These are phyloP conservation scores for Rhododendron vialii DNA, from an alignment of 148 eudicot genomes.

Conservation along the genomic window DNA sequence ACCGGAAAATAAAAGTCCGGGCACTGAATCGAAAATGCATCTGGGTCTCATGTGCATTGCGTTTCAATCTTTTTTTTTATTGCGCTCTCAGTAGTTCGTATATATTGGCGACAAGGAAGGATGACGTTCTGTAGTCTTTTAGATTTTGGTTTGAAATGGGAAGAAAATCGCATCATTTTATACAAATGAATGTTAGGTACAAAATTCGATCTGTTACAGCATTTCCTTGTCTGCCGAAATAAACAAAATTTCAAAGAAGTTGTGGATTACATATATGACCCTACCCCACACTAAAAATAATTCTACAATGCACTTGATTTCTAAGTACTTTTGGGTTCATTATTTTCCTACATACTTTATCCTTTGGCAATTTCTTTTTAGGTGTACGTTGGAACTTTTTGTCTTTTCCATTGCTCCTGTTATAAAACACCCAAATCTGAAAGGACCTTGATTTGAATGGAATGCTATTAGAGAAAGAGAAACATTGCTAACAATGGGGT, in stretches of 20 bases:
- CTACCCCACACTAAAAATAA: background rate
- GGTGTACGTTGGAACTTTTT: conserved; percentile 33
- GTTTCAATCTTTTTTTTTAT: no score
- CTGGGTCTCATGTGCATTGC: background rate
- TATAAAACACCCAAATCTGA: conserved; percentile 62
- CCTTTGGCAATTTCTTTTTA: conserved; percentile 1
- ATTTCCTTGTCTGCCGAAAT: background rate
- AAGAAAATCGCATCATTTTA: background rate
- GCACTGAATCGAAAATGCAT: background rate
- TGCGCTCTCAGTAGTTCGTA: background rate
- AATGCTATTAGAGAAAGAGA: conserved; percentile 5
- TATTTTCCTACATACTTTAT: background rate
- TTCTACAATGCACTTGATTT: background rate
- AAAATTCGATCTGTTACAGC: background rate
- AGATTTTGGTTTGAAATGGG: no score
- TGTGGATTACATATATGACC: background rate
- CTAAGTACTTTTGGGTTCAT: background rate
- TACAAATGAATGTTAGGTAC: background rate
- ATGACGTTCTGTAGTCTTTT: background rate
- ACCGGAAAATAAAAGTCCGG: background rate
- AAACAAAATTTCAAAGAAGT: background rate
- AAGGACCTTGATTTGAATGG: conserved; percentile 39
- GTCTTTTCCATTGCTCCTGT: conserved; percentile 39
- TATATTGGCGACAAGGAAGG: background rate
- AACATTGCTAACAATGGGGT: background rate